A percentile compares a stretch with the other conserved stretches of the same genome.
Evolutionary conservation across 148 eudicot genomes (phyloP).

Genomic region (Heliamphora exappendiculata): DNA sequence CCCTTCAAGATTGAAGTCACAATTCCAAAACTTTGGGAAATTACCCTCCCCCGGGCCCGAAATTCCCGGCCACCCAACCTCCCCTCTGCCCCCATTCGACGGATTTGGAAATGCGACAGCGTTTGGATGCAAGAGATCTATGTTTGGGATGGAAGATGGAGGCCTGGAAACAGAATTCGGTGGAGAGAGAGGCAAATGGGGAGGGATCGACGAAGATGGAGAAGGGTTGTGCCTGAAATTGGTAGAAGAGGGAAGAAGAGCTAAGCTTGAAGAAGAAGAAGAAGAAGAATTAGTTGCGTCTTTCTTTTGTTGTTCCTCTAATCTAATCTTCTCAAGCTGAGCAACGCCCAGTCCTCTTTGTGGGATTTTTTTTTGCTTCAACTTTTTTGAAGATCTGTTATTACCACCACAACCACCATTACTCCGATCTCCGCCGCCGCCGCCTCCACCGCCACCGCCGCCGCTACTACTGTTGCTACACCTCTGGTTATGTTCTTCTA

Average conservation of each 20-base stretch:
- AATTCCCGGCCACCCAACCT: conserved; percentile 22
- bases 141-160: conserved; percentile 20
- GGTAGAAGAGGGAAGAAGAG: conserved; percentile 6
- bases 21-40: conserved; percentile 40
- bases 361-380: conserved; percentile 63
- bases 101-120: conserved; percentile 19
- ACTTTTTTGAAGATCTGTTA: conserved; percentile 45
- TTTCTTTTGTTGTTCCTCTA: conserved; percentile 55
- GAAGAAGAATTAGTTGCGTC: conserved; percentile 21
- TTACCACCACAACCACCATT: conserved; percentile 13
- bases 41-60: conserved; percentile 20
- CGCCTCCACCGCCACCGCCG: conserved; percentile 11
- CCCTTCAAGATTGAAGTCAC: conserved; percentile 33
- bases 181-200: conserved; percentile 21
- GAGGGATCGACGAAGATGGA: conserved; percentile 15
- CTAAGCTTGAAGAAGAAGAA: conserved; percentile 17
- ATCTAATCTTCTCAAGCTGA: conserved; percentile 74
- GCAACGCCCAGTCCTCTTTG: conserved; percentile 97
- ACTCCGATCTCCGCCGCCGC: background rate
- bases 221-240: conserved; percentile 33
- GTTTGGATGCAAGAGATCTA: conserved; percentile 17
- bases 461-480: conserved; percentile 25
- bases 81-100: conserved; percentile 14
- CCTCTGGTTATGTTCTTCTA: conserved; percentile 38
- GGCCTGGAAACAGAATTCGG: conserved; percentile 20